Evolutionary conservation across 2,329 filamentous ascomycete genomes (phyloP).

Genomic region (Colletotrichum sp.): DNA sequence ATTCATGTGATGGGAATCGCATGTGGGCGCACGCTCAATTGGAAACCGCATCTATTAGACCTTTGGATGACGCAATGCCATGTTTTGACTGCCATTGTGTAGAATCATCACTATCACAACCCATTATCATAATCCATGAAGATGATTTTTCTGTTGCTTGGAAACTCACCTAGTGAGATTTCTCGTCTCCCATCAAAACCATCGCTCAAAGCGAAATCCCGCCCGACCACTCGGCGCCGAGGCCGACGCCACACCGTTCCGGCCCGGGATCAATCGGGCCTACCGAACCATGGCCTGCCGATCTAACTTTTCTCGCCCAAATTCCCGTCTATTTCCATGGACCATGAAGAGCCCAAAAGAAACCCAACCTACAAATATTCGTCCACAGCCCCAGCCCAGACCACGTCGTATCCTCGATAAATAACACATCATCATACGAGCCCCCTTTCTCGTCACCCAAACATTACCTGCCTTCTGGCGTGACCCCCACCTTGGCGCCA

Average conservation of each 20-base stretch:
- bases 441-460: neutral
- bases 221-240: slow-evolving; percentile 1
- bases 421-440: slow-evolving; percentile 2
- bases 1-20: neutral
- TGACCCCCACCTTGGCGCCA: neutral
- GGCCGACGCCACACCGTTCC: neutral
- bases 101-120: neutral
- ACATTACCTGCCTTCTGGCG: neutral
- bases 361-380: neutral
- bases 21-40: neutral
- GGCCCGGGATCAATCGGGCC: neutral
- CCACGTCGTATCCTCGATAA: neutral
- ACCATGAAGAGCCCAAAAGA: neutral
- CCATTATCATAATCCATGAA: neutral
- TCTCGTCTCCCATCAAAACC: neutral
- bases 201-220: neutral
- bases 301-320: neutral
- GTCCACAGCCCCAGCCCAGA: neutral
- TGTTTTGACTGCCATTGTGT: neutral
- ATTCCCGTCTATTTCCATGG: neutral
- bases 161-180: neutral
- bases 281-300: neutral
- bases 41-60: neutral
- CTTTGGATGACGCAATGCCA: neutral
- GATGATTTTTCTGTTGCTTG: neutral